Evolutionary conservation across 2,329 filamentous ascomycete species (phyloP).

Genomic region (Fusarium mundagurra): DNA sequence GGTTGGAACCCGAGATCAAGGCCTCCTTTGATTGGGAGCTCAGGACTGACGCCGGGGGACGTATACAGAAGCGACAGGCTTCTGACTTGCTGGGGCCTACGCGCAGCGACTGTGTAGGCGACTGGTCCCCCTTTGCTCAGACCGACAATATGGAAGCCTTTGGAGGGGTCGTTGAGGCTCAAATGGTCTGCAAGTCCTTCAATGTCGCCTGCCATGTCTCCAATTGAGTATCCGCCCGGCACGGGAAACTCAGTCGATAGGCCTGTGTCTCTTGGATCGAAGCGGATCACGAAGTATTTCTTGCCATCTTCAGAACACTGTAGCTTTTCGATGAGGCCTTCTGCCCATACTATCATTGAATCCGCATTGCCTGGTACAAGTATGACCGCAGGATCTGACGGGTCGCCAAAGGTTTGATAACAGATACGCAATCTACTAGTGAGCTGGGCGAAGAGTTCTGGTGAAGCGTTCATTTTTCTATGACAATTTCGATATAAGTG

Average conservation of each 20-base stretch:
- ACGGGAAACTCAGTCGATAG: slow-evolving; percentile 40
- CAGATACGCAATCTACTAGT: slow-evolving; percentile 43
- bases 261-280: slow-evolving; percentile 40
- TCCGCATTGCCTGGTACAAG: slow-evolving; percentile 34
- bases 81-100: slow-evolving; percentile 19
- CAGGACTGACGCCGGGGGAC: slow-evolving; percentile 30
- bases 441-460: slow-evolving; percentile 42
- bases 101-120: slow-evolving; percentile 34
- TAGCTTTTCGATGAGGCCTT: slow-evolving; percentile 32
- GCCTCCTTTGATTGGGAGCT: slow-evolving; percentile 9
- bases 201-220: slow-evolving; percentile 42
- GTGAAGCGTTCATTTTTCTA: slow-evolving; percentile 18
- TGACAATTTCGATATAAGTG: too few relatives aligned
- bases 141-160: slow-evolving; percentile 40
- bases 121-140: slow-evolving; percentile 42
- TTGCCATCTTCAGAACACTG: slow-evolving; percentile 12
- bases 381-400: slow-evolving; percentile 39
- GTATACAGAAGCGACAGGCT: slow-evolving; percentile 42
- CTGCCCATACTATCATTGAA: slow-evolving; percentile 42
- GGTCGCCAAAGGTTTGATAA: slow-evolving; percentile 43
- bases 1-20: not conserved
- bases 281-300: slow-evolving; percentile 36
- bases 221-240: slow-evolving; percentile 38
- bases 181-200: slow-evolving; percentile 44
- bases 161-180: slow-evolving; percentile 3